Conservation (phyloP, 1,284 basidiomycete genomes). For the Amylostereum areolatum region DNA sequence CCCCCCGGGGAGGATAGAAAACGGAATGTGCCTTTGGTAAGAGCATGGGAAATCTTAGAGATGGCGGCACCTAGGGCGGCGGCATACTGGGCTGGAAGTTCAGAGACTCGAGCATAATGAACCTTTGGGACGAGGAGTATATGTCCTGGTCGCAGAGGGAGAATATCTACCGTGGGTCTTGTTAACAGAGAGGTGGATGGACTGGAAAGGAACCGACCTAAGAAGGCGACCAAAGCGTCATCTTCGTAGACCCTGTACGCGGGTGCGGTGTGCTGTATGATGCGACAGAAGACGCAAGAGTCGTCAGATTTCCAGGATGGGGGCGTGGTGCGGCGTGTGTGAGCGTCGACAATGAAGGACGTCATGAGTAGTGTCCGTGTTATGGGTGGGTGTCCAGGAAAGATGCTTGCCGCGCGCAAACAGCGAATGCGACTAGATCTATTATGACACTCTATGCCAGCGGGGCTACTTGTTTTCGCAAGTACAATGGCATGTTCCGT, state of each 20-base stretch:
- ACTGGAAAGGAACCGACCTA: slow-evolving; percentile 37
- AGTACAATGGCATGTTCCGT: too few species aligned
- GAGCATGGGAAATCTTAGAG: slow-evolving; percentile 53
- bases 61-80: slow-evolving; percentile 53
- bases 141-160: slow-evolving; percentile 64
- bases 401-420: too few species aligned
- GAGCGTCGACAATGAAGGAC: slow-evolving; percentile 65
- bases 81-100: slow-evolving; percentile 56
- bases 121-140: slow-evolving; percentile 63
- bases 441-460: too few species aligned
- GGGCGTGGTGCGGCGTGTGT: slow-evolving; percentile 38
- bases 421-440: too few species aligned
- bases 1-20: background rate
- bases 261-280: slow-evolving; percentile 41
- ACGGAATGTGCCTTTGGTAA: slow-evolving; percentile 45
- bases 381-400: background rate
- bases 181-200: background rate
- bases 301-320: slow-evolving; percentile 39
- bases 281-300: slow-evolving; percentile 59
- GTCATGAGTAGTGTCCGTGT: slow-evolving; percentile 39
- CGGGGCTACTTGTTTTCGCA: too few species aligned
- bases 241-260: slow-evolving; percentile 56
- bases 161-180: slow-evolving; percentile 44
- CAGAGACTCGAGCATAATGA: slow-evolving; percentile 56
- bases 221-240: slow-evolving; percentile 61